Percentiles rank a stretch among this genome's conserved stretches.
Conservation (phyloP, 2,329 filamentous ascomycete genomes). For the Fusarium camptoceras region DNA sequence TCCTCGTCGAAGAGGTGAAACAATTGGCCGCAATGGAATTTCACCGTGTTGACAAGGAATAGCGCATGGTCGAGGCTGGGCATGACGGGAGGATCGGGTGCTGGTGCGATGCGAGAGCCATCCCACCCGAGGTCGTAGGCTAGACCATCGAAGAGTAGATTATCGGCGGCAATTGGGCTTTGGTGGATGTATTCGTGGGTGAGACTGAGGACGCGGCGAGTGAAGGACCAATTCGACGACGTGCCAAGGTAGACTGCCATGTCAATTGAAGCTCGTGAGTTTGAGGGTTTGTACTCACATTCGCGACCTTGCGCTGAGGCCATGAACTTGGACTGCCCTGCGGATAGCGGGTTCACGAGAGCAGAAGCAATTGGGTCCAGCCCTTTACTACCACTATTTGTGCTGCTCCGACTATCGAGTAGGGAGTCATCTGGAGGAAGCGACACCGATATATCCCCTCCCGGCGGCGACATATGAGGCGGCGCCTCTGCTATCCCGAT, state of each 20-base stretch:
- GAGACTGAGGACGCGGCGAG: slow-evolving; percentile 61
- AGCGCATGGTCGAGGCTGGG: slow-evolving; percentile 66
- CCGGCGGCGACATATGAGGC: slow-evolving; percentile 9
- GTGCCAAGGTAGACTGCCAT: slow-evolving; percentile 63
- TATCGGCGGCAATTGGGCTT: slow-evolving; percentile 56
- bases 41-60: slow-evolving; percentile 65
- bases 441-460: slow-evolving; percentile 22
- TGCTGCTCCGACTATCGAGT: slow-evolving; percentile 33
- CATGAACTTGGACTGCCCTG: slow-evolving; percentile 56
- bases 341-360: slow-evolving; percentile 58
- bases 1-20: slow-evolving; percentile 67
- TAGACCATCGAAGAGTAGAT: slow-evolving; percentile 62
- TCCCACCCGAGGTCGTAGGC: slow-evolving; percentile 66
- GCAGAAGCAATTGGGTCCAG: slow-evolving; percentile 48
- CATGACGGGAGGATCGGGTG: slow-evolving; percentile 46
- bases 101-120: slow-evolving; percentile 49
- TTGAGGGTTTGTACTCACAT: slow-evolving; percentile 49
- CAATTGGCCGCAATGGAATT: slow-evolving; percentile 66
- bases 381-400: slow-evolving; percentile 26
- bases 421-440: slow-evolving; percentile 28
- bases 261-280: background rate
- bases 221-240: slow-evolving; percentile 68
- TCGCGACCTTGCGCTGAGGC: slow-evolving; percentile 54
- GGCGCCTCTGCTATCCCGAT: slow-evolving; percentile 4
- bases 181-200: slow-evolving; percentile 60